Evolutionary conservation across 148 eudicot species (phyloP).

Genomic region (Heliamphora exappendiculata): DNA sequence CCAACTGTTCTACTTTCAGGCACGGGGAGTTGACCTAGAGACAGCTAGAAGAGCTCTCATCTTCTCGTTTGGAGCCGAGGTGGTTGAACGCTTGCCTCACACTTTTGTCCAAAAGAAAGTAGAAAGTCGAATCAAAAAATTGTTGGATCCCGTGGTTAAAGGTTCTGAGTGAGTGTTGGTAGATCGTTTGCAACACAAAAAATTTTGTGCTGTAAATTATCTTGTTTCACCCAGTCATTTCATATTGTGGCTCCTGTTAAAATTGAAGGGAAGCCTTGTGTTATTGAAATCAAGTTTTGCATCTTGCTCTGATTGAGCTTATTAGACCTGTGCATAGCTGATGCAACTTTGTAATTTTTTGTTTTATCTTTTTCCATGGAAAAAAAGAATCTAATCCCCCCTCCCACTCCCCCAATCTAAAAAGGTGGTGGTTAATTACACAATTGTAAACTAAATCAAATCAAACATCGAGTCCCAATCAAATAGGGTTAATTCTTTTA

Average conservation of each 20-base stretch:
- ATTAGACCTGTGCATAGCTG: no score
- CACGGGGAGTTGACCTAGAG: constrained; percentile 70
- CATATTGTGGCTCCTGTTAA: background rate
- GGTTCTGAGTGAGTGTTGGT: constrained; percentile 4
- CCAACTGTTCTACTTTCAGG: constrained; percentile 81
- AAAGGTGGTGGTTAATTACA: no score
- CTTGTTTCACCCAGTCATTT: no score
- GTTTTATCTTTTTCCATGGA: no score
- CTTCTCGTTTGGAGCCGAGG: constrained; percentile 79
- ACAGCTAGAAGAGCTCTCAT: constrained; percentile 81
- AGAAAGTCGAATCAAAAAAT: constrained; percentile 36
- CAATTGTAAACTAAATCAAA: no score
- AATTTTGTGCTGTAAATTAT: constrained; percentile 1
- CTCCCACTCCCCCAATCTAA: no score
- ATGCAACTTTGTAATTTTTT: no score
- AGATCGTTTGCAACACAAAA: background rate
- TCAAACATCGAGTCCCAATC: no score
- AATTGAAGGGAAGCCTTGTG: background rate
- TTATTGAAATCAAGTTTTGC: background rate
- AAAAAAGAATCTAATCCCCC: no score
- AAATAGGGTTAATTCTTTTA: no score
- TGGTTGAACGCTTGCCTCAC: constrained; percentile 54
- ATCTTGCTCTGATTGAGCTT: background rate
- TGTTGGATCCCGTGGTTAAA: constrained; percentile 31
- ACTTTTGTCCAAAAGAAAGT: constrained; percentile 47